Evolutionary conservation across 2,329 filamentous ascomycete species (phyloP).

Genomic region (Aspergillus glaucus): DNA sequence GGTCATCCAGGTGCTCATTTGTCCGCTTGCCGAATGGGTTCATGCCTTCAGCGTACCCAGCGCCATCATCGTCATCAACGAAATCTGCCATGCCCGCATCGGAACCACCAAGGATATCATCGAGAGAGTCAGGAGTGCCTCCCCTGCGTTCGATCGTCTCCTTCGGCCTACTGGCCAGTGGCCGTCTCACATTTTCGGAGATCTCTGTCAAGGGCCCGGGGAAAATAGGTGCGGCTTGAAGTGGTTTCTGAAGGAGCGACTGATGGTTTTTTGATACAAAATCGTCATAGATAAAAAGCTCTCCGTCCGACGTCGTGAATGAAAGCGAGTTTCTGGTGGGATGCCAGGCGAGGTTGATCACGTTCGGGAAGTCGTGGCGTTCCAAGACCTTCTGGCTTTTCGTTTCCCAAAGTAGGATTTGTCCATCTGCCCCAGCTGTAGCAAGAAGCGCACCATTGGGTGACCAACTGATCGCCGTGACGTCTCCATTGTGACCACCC

Average conservation of each 20-base stretch:
- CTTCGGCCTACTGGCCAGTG: constrained; percentile 51
- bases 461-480: constrained; percentile 87
- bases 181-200: constrained; percentile 57
- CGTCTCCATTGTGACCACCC: constrained; percentile 72
- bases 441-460: constrained; percentile 86
- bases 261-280: constrained; percentile 50
- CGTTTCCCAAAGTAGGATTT: constrained; percentile 70
- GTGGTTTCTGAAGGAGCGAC: constrained; percentile 43
- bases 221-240: constrained; percentile 78
- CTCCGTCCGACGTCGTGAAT: constrained; percentile 87
- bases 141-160: constrained; percentile 49
- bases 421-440: constrained; percentile 48
- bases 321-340: constrained; percentile 80
- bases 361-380: constrained; percentile 71
- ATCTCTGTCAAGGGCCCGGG: constrained; percentile 70
- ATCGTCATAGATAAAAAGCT: constrained; percentile 75
- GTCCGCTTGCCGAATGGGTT: constrained; percentile 60
- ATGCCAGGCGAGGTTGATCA: constrained; percentile 86
- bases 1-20: constrained; percentile 43
- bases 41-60: constrained; percentile 68
- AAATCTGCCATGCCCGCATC: constrained; percentile 69
- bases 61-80: constrained; percentile 90
- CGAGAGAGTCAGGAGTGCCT: constrained; percentile 68
- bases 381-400: constrained; percentile 77
- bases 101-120: constrained; percentile 64